Percentiles rank a stretch among this genome's conserved stretches.
phyloP scores from a whole-genome alignment of 768 basidiomycete genomes.

The Leccinum imitatum region DNA sequence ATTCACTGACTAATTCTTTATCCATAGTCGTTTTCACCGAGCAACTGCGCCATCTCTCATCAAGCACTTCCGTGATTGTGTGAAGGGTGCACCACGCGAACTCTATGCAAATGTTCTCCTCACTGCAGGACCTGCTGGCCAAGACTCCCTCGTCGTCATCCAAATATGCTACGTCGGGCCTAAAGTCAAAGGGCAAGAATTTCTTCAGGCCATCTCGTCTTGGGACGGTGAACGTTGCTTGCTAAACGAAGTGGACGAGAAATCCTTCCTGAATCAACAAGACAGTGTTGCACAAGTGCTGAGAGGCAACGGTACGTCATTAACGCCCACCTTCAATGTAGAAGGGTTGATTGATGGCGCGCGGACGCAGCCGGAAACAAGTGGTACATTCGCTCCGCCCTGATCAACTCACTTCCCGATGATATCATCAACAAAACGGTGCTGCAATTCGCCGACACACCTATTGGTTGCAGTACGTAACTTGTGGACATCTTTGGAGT shows the following conservation, averaged over 20 bases:
- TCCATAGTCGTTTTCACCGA: conserved; percentile 75
- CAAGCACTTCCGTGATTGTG: conserved; percentile 89
- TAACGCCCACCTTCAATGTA: not conserved
- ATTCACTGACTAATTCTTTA: not conserved
- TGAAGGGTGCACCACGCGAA: conserved; percentile 84
- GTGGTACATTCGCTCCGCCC: conserved; percentile 88
- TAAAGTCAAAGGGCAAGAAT: conserved; percentile 69
- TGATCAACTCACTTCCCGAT: conserved; percentile 83
- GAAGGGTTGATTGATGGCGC: not conserved
- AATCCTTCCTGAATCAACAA: conserved; percentile 87
- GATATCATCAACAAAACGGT: conserved; percentile 85
- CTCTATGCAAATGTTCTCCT: conserved; percentile 89
- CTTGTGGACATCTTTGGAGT: not conserved
- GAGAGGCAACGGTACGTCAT: conserved; percentile 68
- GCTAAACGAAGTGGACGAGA: conserved; percentile 88
- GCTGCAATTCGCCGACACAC: conserved; percentile 74
- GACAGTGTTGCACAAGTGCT: conserved; percentile 90
- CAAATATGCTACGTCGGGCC: conserved; percentile 90
- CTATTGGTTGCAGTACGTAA: conserved; percentile 86
- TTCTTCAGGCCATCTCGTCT: conserved; percentile 79
- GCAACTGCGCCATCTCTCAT: conserved; percentile 87
- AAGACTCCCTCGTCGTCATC: conserved; percentile 84
- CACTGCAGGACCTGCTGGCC: conserved; percentile 83
- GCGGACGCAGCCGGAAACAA: conserved; percentile 62
- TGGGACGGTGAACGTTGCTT: conserved; percentile 89